These are phyloP conservation scores for Hypoxylon sp. DNA, from an alignment of 2,329 filamentous ascomycete genomes.

Conservation along the genomic window DNA sequence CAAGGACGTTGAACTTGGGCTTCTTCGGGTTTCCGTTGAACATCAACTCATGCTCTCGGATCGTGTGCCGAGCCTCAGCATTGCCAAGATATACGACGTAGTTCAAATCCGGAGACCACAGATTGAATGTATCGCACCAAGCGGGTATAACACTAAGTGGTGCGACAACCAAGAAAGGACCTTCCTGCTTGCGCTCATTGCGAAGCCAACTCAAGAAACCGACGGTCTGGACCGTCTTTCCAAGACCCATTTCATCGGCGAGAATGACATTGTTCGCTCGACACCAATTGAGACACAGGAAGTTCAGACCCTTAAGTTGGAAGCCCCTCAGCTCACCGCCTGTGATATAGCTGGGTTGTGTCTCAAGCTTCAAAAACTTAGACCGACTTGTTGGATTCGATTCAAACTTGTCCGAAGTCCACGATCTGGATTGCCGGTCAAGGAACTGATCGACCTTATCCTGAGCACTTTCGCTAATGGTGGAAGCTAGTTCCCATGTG, in stretches of 20 bases:
- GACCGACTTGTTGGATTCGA: slow-evolving; percentile 78
- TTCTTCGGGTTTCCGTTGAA: slow-evolving; percentile 86
- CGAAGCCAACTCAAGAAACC: slow-evolving; percentile 97
- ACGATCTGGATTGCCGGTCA: slow-evolving; percentile 81
- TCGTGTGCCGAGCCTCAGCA: slow-evolving; percentile 83
- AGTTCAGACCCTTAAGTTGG: slow-evolving; percentile 93
- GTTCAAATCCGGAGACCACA: slow-evolving; percentile 95
- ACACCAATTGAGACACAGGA: slow-evolving; percentile 95
- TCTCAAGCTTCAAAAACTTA: slow-evolving; percentile 75
- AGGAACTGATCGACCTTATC: slow-evolving; percentile 91
- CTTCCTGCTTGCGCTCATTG: slow-evolving; percentile 87
- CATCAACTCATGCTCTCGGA: slow-evolving; percentile 89
- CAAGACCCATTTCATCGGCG: slow-evolving; percentile 97
- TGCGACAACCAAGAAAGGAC: slow-evolving; percentile 96
- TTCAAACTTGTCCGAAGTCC: slow-evolving; percentile 81
- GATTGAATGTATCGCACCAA: slow-evolving; percentile 97
- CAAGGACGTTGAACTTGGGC: slow-evolving; percentile 95
- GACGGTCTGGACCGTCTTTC: slow-evolving; percentile 97
- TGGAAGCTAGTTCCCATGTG: slow-evolving; percentile 86
- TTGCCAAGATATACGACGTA: slow-evolving; percentile 97
- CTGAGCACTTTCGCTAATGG: slow-evolving; percentile 82
- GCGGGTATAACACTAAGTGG: slow-evolving; percentile 96
- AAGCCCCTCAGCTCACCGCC: slow-evolving; percentile 89
- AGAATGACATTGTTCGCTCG: slow-evolving; percentile 94
- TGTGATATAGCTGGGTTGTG: slow-evolving; percentile 85